A percentile compares a stretch with the other conserved stretches of the same genome.
phyloP scores from a whole-genome alignment of 805 yeast species.

The Pichia cephalocereana region DNA sequence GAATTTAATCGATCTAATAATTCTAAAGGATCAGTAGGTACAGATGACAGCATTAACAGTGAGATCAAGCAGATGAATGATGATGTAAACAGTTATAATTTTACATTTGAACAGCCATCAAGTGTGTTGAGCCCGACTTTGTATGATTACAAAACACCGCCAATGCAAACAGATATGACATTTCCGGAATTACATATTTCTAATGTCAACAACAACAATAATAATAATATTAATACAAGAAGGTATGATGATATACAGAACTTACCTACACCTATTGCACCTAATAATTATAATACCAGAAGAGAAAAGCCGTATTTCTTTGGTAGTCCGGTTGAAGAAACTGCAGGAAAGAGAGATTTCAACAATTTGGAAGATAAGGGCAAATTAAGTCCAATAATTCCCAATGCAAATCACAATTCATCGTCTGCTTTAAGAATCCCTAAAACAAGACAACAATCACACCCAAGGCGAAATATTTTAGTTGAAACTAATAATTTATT shows the following conservation, averaged over 20 bases:
- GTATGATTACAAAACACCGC: too few relatives aligned
- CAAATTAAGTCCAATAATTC: neutral
- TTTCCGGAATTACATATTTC: neutral
- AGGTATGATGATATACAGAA: conserved; percentile 12
- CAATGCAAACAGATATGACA: neutral
- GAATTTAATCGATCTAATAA: too few relatives aligned
- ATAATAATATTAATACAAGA: neutral
- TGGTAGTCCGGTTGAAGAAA: neutral
- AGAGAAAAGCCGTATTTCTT: neutral
- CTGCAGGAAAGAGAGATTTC: neutral
- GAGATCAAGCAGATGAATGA: too few relatives aligned
- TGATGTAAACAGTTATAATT: too few relatives aligned
- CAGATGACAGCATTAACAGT: too few relatives aligned
- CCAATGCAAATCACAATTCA: neutral
- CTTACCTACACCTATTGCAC: conserved; percentile 18
- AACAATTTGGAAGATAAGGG: neutral
- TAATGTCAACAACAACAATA: neutral
- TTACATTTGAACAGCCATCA: too few relatives aligned
- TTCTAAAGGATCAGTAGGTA: too few relatives aligned
- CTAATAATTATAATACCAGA: neutral
- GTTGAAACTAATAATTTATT: conserved; percentile 1
- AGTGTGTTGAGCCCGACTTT: too few relatives aligned
- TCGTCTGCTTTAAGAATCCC: neutral
- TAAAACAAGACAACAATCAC: neutral
- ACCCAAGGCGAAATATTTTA: neutral